Base-by-base conservation (phyloP, 2,329 filamentous ascomycete genomes). In the Leptographium wingfieldii region DNA sequence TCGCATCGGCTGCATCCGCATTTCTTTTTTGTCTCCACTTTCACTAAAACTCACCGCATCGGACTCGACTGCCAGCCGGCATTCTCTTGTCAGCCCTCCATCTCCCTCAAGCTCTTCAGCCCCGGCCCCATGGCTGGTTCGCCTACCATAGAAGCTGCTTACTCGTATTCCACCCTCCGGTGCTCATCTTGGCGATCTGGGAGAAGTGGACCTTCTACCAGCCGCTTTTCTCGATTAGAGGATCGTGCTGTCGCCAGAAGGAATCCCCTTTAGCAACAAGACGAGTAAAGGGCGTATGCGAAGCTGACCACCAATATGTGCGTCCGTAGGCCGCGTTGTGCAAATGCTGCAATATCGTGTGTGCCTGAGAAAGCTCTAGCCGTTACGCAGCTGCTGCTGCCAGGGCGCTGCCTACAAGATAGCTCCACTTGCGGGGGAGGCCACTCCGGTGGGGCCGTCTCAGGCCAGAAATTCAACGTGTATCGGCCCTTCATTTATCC, bases 141-240 rank as follows among this genome's bases (percentile, higher is more conserved):
- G 35, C 35, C 35, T 6, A 10, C 10, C 35, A 38, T 3, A 10
- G 38, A 40, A 40, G 38, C 38, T 16, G 38, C 80, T 71, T 71
- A 85, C 83, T 96, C 48, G 92, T 97, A 74, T 95, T 96, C 92
- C 92, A 97, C 64, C 92, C 92, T 53, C 68, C 69, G 61, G 55
- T n/a, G 33, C 69, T 71, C 70, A 72, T 72, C 48, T 63, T 68
- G 43, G 48, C 19, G 35, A 38, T 29, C 35, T 4, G 14, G 16
- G 12, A 11, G 38, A 40, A 9, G 38, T 40, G 3, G 38, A 12
- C 38, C 38, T 14, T 57, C 12, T 53, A 3, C 22, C 19, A 9
- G 9, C 46, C 11, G 29, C n/a, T 35, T 19, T 35, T 35, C 33
- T 55, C 53, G 27, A 16, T 19, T 29, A 31, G 14, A 25, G 52